Evolutionary conservation across 1,139 yeast genomes (phyloP), one percentile per base, ranked within the genome.

Genomic region (Saccharomycopsis crataegensis): DNA sequence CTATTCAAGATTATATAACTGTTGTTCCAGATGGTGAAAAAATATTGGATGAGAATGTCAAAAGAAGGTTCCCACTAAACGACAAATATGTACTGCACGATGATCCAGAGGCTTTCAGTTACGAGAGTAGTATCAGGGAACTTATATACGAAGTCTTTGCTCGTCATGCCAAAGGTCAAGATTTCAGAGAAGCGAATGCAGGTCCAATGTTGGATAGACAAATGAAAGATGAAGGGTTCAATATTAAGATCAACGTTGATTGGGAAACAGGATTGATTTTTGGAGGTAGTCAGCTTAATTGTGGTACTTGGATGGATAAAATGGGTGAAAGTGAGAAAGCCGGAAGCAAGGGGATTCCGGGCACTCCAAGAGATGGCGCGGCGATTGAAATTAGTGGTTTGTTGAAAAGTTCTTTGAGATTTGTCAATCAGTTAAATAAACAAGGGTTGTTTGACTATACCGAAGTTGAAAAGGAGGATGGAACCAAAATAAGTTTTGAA

Each of bases 291-390:
- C 96, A 86, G 66, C 79, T 71, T 67, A 93, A 93, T 65, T 93
- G 99, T 72, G 99, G 99, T 28, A 93, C 99, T 0, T 93, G 99
- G 99, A 93, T 91, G 97, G 99, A 93, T 70, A 93, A 93, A 71
- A 93, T 93, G 98, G 99, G 99, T 22, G 99, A 93, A 70, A 87
- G 96, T 64, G 80, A 70, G 51, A 73, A 70, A 57, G 97, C 99
- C 0, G 86, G 87, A 1, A 84, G 82, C 57, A 86, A 83, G 63
- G 99, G 99, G 14, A 74, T 79, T 43, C 99, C 99, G 0, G 99
- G 98, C 1, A 93, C 99, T 0, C 98, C 99, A 41, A 79, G 99
- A 66, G 96, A 91, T 68, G 99, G 99, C 46, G 96, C 97, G 1
- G 97, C 96, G 1, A 76, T 93, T 56, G 99, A 93, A 68, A 85